A percentile compares a stretch with the other conserved stretches of the same genome.
These are phyloP conservation scores for Chaetomiaceae sp. DNA, from an alignment of 2,329 filamentous ascomycete genomes.

Conservation along the genomic window DNA sequence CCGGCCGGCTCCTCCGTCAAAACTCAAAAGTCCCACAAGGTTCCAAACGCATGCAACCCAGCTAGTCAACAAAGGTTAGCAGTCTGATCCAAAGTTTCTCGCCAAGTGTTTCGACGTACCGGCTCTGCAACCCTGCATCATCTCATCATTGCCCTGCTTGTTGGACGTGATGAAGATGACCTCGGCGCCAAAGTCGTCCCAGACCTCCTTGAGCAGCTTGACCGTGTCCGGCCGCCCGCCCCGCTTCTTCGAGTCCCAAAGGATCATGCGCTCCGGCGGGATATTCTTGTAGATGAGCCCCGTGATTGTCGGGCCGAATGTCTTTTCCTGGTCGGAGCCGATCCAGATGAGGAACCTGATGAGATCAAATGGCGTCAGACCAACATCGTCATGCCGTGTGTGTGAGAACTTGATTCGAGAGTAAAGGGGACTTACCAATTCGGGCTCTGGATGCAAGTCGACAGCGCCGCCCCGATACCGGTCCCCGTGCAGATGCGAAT, in stretches of 20 bases:
- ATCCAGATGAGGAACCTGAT: conserved; percentile 40
- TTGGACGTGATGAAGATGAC: conserved; percentile 42
- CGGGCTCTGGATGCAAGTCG: conserved; percentile 39
- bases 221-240: conserved; percentile 38
- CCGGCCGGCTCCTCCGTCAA: background rate
- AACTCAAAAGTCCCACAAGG: conserved; percentile 38
- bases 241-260: conserved; percentile 40
- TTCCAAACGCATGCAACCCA: conserved; percentile 37
- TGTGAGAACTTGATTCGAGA: background rate
- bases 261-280: conserved; percentile 38
- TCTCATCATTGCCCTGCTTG: conserved; percentile 39
- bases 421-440: conserved; percentile 30
- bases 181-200: conserved; percentile 37
- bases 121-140: conserved; percentile 39
- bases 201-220: conserved; percentile 37
- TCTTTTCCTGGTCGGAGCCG: conserved; percentile 39
- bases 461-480: conserved; percentile 39
- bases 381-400: too few species aligned
- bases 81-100: background rate
- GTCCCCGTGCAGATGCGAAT: conserved; percentile 40
- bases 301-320: conserved; percentile 38
- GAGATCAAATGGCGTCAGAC: too few species aligned
- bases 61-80: conserved; percentile 24
- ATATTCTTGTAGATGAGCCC: conserved; percentile 37
- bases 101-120: conserved; percentile 28